phyloP scores from a whole-genome alignment of 1,284 basidiomycete species.

The Boletus sp. region DNA sequence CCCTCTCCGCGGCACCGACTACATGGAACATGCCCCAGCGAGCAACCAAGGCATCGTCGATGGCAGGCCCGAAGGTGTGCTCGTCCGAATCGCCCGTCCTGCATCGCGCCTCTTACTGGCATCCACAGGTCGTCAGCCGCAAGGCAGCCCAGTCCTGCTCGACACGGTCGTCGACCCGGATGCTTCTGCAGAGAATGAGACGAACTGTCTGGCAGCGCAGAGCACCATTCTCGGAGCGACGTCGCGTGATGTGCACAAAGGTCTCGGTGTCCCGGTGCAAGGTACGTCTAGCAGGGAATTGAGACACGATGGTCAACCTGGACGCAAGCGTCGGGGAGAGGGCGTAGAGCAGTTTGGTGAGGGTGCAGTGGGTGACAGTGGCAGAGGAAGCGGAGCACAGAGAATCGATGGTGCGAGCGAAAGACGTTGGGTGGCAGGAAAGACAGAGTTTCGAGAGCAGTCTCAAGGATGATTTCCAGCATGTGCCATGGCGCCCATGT shows the following conservation, averaged over 20 bases:
- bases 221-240: conserved; percentile 24
- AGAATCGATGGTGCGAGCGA: conserved; percentile 7
- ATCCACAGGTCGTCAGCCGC: conserved; percentile 19
- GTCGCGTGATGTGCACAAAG: conserved; percentile 26
- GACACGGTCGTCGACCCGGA: conserved; percentile 26
- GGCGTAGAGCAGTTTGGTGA: conserved; percentile 20
- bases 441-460: conserved; percentile 7
- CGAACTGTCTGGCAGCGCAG: not conserved
- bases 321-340: conserved; percentile 22
- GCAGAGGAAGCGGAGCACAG: not conserved
- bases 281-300: conserved; percentile 31
- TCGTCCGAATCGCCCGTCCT: too few relatives aligned
- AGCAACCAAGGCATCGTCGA: conserved; percentile 29
- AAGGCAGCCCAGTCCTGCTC: conserved; percentile 16
- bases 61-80: conserved; percentile 22
- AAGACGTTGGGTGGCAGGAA: conserved; percentile 3
- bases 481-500: not conserved
- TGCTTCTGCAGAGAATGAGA: conserved; percentile 16
- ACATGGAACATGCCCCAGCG: conserved; percentile 17
- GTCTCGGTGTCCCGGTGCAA: conserved; percentile 21
- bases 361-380: not conserved
- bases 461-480: too few relatives aligned
- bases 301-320: conserved; percentile 25
- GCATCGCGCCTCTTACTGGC: too few relatives aligned
- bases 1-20: conserved; percentile 15